These are phyloP conservation scores for Colletotrichum spaethianum DNA, from an alignment of 2,329 filamentous ascomycete species.

Conservation along the genomic window DNA sequence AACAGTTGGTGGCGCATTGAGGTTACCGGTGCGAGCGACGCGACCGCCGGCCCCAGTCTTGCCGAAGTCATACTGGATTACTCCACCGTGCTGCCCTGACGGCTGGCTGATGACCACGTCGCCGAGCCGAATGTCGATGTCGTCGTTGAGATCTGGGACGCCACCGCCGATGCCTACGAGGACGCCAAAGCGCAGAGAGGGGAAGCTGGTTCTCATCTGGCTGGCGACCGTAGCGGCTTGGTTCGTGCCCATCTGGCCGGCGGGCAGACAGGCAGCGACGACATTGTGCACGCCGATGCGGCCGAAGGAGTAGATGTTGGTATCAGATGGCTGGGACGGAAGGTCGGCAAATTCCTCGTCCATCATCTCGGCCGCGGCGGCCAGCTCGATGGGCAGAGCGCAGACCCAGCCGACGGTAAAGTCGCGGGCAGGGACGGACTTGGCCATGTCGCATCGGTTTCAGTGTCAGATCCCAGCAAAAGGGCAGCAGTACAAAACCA, in stretches of 20 bases:
- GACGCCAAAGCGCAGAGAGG: slow-evolving; percentile 13
- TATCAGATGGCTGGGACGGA: too few relatives aligned
- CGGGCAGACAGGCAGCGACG: slow-evolving; percentile 42
- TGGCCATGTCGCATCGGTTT: background rate
- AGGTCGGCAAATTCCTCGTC: slow-evolving; percentile 35
- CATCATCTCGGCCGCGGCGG: background rate
- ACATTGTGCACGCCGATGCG: slow-evolving; percentile 41
- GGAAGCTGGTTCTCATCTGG: slow-evolving; percentile 47
- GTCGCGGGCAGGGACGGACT: background rate
- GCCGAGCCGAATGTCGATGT: slow-evolving; percentile 38
- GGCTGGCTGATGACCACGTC: slow-evolving; percentile 41
- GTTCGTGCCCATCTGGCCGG: slow-evolving; percentile 35
- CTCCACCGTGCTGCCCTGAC: slow-evolving; percentile 6
- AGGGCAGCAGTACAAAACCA: background rate
- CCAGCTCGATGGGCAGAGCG: background rate
- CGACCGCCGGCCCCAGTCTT: background rate
- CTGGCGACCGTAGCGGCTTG: slow-evolving; percentile 43
- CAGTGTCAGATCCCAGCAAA: background rate
- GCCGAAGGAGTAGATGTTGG: slow-evolving; percentile 38
- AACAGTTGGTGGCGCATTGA: slow-evolving; percentile 25
- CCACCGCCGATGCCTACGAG: slow-evolving; percentile 47
- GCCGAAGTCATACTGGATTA: slow-evolving; percentile 42
- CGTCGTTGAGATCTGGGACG: slow-evolving; percentile 31
- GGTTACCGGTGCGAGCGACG: slow-evolving; percentile 28
- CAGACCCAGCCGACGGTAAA: too few relatives aligned